Evolutionary conservation across 164 flowering plant genomes (phyloP).

Genomic region (Saururus chinensis): DNA sequence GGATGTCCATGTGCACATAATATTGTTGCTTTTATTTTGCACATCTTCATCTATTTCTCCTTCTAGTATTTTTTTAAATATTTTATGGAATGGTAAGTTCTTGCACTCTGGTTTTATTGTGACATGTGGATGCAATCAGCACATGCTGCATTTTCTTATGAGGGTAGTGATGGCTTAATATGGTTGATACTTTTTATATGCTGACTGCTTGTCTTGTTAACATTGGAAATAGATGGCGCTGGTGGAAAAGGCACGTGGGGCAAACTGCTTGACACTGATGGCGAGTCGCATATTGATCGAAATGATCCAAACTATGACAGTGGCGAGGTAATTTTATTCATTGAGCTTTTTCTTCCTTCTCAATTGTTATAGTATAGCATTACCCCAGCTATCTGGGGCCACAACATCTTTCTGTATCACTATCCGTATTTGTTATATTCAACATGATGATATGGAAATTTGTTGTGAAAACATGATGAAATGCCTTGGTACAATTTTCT

Average conservation of each 20-base stretch:
- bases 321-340: conserved; percentile 58
- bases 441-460: too few species aligned
- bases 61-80: too few species aligned
- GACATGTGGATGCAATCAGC: not conserved
- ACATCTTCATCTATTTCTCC: too few species aligned
- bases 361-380: not conserved
- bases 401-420: too few species aligned
- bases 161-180: not conserved
- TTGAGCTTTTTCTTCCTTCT: not conserved
- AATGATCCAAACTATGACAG: conserved; percentile 99
- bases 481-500: too few species aligned
- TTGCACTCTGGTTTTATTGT: not conserved
- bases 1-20: too few species aligned
- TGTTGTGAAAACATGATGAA: too few species aligned
- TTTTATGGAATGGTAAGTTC: too few species aligned
- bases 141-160: not conserved
- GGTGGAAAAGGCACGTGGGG: conserved; percentile 99
- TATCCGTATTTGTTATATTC: too few species aligned
- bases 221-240: conserved; percentile 64
- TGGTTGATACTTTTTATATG: not conserved
- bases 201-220: not conserved
- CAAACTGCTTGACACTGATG: conserved; percentile 81
- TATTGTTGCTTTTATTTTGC: too few species aligned
- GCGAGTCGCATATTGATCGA: conserved; percentile 69
- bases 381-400: not conserved